phyloP scores from a whole-genome alignment of 495 filamentous ascomycete genomes.

The Aspergillus affinis region DNA sequence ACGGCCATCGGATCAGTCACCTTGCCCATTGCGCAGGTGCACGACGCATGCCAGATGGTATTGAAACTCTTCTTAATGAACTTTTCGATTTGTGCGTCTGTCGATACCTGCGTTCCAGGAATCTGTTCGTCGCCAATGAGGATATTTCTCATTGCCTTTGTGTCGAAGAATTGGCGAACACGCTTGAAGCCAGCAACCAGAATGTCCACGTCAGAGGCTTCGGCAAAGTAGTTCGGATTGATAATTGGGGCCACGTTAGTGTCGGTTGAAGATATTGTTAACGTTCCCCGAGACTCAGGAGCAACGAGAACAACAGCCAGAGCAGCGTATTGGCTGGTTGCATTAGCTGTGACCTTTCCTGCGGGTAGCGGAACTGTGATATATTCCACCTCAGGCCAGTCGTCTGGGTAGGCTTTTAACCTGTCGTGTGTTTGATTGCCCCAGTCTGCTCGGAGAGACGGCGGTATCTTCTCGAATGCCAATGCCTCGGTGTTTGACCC shows the following conservation, averaged over 20 bases:
- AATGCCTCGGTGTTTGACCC: conserved; percentile 28
- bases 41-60: conserved; percentile 47
- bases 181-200: conserved; percentile 44
- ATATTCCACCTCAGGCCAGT: conserved; percentile 59
- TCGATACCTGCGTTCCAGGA: conserved; percentile 37
- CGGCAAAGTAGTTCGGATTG: conserved; percentile 43
- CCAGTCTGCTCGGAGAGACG: conserved; percentile 13
- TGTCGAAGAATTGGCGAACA: conserved; percentile 23
- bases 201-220: conserved; percentile 39
- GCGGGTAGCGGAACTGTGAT: conserved; percentile 25
- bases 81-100: conserved; percentile 42
- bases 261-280: conserved; percentile 43
- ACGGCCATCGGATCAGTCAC: conserved; percentile 38
- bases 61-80: conserved; percentile 33
- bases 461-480: conserved; percentile 41
- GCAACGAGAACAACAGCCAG: conserved; percentile 39
- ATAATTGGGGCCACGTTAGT: conserved; percentile 44
- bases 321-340: conserved; percentile 43
- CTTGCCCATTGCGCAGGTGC: conserved; percentile 47
- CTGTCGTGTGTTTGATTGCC: background rate
- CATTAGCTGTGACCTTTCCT: conserved; percentile 25
- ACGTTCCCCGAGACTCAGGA: conserved; percentile 50
- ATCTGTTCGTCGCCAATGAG: conserved; percentile 28
- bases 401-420: conserved; percentile 33
- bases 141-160: conserved; percentile 6